Conservation (phyloP, 1,139 yeast genomes). For the Saccharomycopsis crataegensis region DNA sequence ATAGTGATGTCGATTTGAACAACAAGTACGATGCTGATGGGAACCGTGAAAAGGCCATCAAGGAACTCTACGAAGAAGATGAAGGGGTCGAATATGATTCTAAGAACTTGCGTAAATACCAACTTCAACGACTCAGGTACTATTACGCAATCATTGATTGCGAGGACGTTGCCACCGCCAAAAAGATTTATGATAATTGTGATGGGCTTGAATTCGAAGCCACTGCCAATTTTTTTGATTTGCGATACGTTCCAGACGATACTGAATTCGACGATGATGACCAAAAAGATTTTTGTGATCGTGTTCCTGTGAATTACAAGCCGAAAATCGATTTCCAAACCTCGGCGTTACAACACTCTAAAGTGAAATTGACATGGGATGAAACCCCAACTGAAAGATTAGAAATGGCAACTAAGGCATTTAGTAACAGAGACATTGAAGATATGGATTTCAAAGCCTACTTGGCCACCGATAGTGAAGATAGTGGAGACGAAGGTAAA, state of each 20-base stretch:
- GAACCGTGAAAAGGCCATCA: constrained; percentile 15
- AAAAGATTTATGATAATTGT: constrained; percentile 70
- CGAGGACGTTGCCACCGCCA: constrained; percentile 66
- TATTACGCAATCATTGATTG: constrained; percentile 91
- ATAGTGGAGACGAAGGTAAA: constrained; percentile 39
- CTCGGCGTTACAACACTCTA: constrained; percentile 89
- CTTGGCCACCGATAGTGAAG: constrained; percentile 81
- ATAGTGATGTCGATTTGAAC: constrained; percentile 22
- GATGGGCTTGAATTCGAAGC: constrained; percentile 96
- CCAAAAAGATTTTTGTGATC: constrained; percentile 64
- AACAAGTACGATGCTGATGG: constrained; percentile 12
- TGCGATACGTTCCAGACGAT: constrained; percentile 87
- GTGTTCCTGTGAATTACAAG: constrained; percentile 68
- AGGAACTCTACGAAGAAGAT: constrained; percentile 51
- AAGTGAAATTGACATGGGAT: constrained; percentile 94
- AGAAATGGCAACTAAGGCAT: constrained; percentile 72
- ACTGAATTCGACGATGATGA: constrained; percentile 73
- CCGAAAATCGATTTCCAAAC: constrained; percentile 80
- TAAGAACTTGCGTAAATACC: constrained; percentile 63
- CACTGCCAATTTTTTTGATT: constrained; percentile 88
- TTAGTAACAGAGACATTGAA: constrained; percentile 84
- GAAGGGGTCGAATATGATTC: constrained; percentile 70
- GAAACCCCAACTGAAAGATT: constrained; percentile 91
- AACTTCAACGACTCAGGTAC: constrained; percentile 79
- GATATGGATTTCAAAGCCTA: constrained; percentile 97